Evolutionary conservation across 1,139 yeast species (phyloP), one percentile per base, ranked within the genome.

Genomic region (Tardiomyces depauwii): DNA sequence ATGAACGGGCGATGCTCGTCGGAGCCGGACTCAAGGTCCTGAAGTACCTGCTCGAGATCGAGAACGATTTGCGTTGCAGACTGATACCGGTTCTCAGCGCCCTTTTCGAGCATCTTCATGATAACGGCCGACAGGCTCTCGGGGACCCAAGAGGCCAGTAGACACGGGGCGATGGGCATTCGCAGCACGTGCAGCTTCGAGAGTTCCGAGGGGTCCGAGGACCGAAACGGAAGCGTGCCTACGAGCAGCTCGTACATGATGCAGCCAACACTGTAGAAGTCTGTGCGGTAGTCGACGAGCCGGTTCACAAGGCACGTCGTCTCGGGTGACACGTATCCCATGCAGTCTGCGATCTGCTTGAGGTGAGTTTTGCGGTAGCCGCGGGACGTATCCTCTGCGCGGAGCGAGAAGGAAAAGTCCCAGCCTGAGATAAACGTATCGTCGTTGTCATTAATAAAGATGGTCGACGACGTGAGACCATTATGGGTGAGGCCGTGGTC

Each of bases 321-420:
- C 55, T 76, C 80, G 1, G 81, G 81, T 0, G 80, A 71, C 52
- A 74, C 69, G 51, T 70, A 76, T 0, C 77, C 77, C 39, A 75
- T 56, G 51, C 69, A 63, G 33, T 68, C 72, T 1, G 67, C 63
- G 9, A 73, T 56, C 43, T 57, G 59, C 42, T 55, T 54, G 44
- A 58, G 47, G 47, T 57, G 60, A 2, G 61, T 57, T 42, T 57
- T 53, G 27, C 61, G 50, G 44, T 56, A 59, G 1, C 62, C 62
- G 30, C 59, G 57, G 13, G 68, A 58, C 32, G 74, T 63, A 49
- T 70, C 73, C 51, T 76, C 80, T 0, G 68, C 65, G 40, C 62
- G 62, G n/a, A 68, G 58, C 2, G 73, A 56, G 52, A 74, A 76
- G 28, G 71, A 58, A 52, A 72, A 75, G 51, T 75, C 80, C 76